phyloP scores from a whole-genome alignment of 2,329 filamentous ascomycete species.

The Fusarium temperatum region DNA sequence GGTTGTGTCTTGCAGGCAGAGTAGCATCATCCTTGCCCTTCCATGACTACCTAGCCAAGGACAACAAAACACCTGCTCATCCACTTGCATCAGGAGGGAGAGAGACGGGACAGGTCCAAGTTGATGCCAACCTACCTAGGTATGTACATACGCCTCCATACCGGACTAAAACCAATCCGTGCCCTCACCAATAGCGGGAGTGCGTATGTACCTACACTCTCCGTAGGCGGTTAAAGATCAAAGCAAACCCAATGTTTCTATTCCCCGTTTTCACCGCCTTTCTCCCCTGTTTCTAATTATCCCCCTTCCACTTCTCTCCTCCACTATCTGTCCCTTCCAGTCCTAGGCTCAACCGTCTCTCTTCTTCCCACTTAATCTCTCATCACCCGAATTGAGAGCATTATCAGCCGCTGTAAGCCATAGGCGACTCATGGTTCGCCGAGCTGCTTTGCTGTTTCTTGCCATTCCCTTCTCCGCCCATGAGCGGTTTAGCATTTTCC shows the following conservation, averaged over 20 bases:
- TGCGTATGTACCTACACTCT: neutral
- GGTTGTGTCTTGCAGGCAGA: conserved; percentile 38
- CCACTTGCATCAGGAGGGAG: conserved; percentile 26
- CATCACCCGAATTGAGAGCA: conserved; percentile 13
- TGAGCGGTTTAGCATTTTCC: conserved; percentile 12
- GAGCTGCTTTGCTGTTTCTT: conserved; percentile 1
- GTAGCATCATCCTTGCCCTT: conserved; percentile 17
- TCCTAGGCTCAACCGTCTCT: conserved; percentile 27
- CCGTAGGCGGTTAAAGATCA: neutral
- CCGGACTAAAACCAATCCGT: conserved; percentile 10
- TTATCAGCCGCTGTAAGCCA: conserved; percentile 30
- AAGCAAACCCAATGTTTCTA: conserved; percentile 13
- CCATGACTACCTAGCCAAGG: neutral
- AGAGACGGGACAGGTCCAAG: neutral
- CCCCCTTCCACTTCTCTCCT: conserved; percentile 24
- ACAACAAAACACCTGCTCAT: conserved; percentile 12
- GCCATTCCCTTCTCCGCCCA: neutral
- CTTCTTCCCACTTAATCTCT: conserved; percentile 35
- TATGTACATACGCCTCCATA: conserved; percentile 11
- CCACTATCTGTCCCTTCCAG: conserved; percentile 31
- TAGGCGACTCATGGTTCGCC: conserved; percentile 20
- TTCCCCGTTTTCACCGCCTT: conserved; percentile 43
- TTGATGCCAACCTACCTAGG: neutral
- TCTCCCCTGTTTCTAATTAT: conserved; percentile 19
- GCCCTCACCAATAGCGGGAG: conserved; percentile 5